Conservation (phyloP, 768 basidiomycete species). For the Imleria badia region DNA sequence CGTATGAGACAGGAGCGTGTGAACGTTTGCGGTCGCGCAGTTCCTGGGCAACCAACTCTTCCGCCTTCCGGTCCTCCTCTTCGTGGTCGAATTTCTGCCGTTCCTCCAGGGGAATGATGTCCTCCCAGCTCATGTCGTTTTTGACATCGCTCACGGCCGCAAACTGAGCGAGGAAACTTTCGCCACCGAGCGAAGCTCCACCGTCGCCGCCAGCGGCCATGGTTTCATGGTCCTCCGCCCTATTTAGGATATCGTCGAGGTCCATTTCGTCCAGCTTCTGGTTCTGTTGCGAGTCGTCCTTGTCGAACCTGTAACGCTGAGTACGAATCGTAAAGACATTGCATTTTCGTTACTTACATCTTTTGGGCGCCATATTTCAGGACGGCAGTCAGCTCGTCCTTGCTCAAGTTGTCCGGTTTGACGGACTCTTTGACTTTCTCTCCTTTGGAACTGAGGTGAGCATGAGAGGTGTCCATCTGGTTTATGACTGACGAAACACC, state of each 20-base stretch:
- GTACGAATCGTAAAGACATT: slow-evolving; percentile 1
- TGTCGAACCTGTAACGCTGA: slow-evolving; percentile 75
- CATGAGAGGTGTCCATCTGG: slow-evolving; percentile 99
- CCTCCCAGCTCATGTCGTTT: slow-evolving; percentile 99
- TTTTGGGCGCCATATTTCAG: slow-evolving; percentile 99
- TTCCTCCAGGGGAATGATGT: slow-evolving; percentile 94
- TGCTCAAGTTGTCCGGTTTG: slow-evolving; percentile 85
- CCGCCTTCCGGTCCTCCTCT: slow-evolving; percentile 70
- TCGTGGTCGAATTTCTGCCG: slow-evolving; percentile 83
- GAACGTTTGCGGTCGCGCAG: slow-evolving; percentile 77
- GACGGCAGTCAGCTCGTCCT: slow-evolving; percentile 95
- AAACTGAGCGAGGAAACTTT: slow-evolving; percentile 93
- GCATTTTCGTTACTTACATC: slow-evolving; percentile 56
- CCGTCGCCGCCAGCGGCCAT: slow-evolving; percentile 77
- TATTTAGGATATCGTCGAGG: slow-evolving; percentile 94
- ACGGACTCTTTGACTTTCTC: slow-evolving; percentile 59
- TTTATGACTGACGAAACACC: slow-evolving; percentile 78
- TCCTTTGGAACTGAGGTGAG: slow-evolving; percentile 85
- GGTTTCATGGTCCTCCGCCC: slow-evolving; percentile 97
- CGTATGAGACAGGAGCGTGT: slow-evolving; percentile 85
- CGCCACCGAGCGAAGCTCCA: slow-evolving; percentile 94
- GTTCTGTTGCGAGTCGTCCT: slow-evolving; percentile 89
- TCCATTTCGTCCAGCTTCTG: slow-evolving; percentile 99
- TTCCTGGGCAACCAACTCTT: slow-evolving; percentile 68
- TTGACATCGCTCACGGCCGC: slow-evolving; percentile 97